Base-by-base conservation (phyloP, 306 rosid genomes). In the Vigna reflexopilosa region DNA sequence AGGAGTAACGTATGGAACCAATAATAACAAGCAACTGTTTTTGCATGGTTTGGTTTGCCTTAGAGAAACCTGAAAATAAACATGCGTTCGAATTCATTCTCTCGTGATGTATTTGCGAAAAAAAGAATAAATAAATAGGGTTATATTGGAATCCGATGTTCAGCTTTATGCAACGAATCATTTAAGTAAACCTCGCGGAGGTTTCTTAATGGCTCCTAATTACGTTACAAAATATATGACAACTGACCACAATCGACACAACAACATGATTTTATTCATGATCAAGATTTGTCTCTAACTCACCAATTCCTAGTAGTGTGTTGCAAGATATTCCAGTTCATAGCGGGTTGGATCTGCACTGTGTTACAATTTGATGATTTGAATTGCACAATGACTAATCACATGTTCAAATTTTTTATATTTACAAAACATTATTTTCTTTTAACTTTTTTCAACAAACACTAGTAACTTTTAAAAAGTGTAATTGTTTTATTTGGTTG, bases 111-210 rank as follows among this genome's bases (percentile, higher is more conserved):
- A 67, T 61, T 54, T 47, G 50, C 19, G 10, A n/a, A 34, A 32
- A 81, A 9, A 73, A 0, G 72, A 69, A 79, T 70, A 54, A 16
- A 47, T 54, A 66, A 76, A 72, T 72, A 54, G 3, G 66, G 13
- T 13, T 61, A 55, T 61, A 55, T 3, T 68, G 7, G 88, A 81
- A 77, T 85, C 83, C 83, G 1, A 81, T 81, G 88, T 74, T 77
- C 3, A 48, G 26, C 12, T 77, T 30, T 64, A 70, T 4, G 50
- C 6, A 70, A 63, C 17, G 45, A 75, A 47, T 75, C 59, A 75
- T 47, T 45, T 34, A 50, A 77, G 74, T 67, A 67, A 65, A 76
- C 55, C 34, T 85, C 50, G 75, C 45, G 59, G 80, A 69, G 66
- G 81, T 38, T 67, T 77, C 67, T 57, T 38, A 56, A 10, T 81